These are phyloP conservation scores for Epichloe amarillans DNA, from an alignment of 2,329 filamentous ascomycete species.

Conservation along the genomic window DNA sequence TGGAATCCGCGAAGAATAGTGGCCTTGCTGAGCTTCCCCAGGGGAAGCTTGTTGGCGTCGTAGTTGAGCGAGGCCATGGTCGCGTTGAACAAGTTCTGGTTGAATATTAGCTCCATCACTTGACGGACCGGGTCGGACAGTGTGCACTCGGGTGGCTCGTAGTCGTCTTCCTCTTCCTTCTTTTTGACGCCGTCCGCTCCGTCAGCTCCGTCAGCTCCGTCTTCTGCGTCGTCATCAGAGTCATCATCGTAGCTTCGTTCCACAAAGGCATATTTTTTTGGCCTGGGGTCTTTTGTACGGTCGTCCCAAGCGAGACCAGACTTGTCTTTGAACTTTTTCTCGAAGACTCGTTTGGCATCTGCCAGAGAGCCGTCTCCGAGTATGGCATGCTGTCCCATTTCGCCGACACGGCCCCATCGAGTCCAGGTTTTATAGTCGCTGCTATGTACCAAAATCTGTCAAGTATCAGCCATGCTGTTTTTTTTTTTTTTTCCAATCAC, in stretches of 20 bases:
- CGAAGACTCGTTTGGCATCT: constrained; percentile 35
- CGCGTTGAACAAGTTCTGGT: constrained; percentile 54
- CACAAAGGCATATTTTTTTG: constrained; percentile 66
- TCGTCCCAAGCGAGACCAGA: constrained; percentile 43
- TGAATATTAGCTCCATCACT: constrained; percentile 74
- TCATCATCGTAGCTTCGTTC: constrained; percentile 66
- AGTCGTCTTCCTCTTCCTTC: constrained; percentile 22
- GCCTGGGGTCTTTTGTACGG: constrained; percentile 41
- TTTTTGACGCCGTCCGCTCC: constrained; percentile 19
- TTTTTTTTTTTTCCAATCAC: no score
- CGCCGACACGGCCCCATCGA: constrained; percentile 67
- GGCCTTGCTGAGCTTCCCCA: constrained; percentile 71
- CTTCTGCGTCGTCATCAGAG: constrained; percentile 30
- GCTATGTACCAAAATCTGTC: constrained; percentile 27
- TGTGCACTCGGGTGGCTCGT: constrained; percentile 35
- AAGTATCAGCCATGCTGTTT: not conserved
- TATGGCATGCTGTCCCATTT: constrained; percentile 34
- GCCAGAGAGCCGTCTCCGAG: constrained; percentile 29
- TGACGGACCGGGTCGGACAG: constrained; percentile 48
- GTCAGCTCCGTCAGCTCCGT: constrained; percentile 13
- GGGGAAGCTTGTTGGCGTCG: constrained; percentile 61
- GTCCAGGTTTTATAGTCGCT: constrained; percentile 51
- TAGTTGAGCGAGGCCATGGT: constrained; percentile 58
- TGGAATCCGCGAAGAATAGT: constrained; percentile 67
- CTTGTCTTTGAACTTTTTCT: constrained; percentile 51